Evolutionary conservation across 164 flowering plant species (phyloP), one percentile per base, ranked within the genome.

Genomic region (Chimonanthus salicifolius): DNA sequence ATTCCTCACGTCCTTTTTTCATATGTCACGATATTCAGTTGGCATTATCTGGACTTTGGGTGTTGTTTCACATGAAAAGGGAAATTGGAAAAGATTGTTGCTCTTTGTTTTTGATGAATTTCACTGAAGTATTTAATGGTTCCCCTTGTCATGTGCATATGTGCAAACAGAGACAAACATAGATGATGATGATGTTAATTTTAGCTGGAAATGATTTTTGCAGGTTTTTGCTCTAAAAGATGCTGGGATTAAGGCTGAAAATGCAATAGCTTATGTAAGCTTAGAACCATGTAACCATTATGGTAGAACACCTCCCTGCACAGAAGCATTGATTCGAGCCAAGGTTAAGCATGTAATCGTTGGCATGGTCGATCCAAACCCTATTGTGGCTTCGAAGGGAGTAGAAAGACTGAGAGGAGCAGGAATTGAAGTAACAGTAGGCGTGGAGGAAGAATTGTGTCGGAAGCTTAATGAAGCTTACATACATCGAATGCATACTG

Each of bases 321-420:
- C 87, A 18, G 97, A 96, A 82, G 99, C 99, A 6, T 70, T 96
- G 62, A 87, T 96, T 71, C 85, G 85, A 81, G 97, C 97, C 67
- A 90, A 89, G 77, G 97, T 96, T 83, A 92, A 87, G 77, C 88
- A 80, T 72, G 98, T 92, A 50, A 97, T 94, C 60, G 85, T 92
- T 51, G 97, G 98, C 13, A 96, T 94, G 97, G 97, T 94, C 78
- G 99, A 96, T 83, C 98, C 97, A 7, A 96, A 94, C 68, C 98
- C 98, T 15, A 83, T 92, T 76, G 98, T 96, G 44, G 89, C 91
- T 70, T 96, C 99, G 33, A 90, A 79, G 68, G 99, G 98, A 47
- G 78, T 96, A 62, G 82, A 85, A 58, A 87, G 78, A 74, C 80
- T 96, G 47, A 80, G 85, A 82, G 82, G 82, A 71, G 87, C 95